Evolutionary conservation across 1,284 basidiomycete species (phyloP).

Genomic region (Rhodotorula mucilaginosa): DNA sequence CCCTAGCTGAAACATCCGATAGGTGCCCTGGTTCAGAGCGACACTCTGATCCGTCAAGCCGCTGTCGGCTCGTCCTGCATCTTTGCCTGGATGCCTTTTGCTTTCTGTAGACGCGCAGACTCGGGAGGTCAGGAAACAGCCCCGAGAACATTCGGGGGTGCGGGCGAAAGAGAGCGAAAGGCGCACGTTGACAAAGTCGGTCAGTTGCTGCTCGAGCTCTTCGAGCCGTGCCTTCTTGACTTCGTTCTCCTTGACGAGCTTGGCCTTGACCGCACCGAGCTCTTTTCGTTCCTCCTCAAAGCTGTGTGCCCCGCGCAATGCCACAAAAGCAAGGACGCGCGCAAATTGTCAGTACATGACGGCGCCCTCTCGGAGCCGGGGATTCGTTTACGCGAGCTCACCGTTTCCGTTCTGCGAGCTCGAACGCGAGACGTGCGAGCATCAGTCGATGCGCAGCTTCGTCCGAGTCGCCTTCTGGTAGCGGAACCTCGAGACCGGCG

Average conservation of each 20-base stretch:
- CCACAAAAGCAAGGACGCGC: neutral
- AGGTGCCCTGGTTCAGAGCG: neutral
- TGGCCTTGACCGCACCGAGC: slow-evolving; percentile 38
- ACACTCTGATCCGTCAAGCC: neutral
- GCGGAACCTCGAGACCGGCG: slow-evolving; percentile 9
- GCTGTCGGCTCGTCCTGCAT: slow-evolving; percentile 34
- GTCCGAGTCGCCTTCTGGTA: slow-evolving; percentile 16
- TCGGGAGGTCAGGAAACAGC: neutral
- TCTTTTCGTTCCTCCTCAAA: slow-evolving; percentile 42
- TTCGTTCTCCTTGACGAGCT: slow-evolving; percentile 44
- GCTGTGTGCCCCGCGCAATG: slow-evolving; percentile 7
- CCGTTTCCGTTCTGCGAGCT: slow-evolving; percentile 41
- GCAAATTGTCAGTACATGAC: neutral
- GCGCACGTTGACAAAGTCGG: slow-evolving; percentile 42
- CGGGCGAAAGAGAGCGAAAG: neutral
- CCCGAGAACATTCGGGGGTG: neutral
- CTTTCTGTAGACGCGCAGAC: slow-evolving; percentile 17
- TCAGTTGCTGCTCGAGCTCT: slow-evolving; percentile 42
- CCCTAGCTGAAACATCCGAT: neutral
- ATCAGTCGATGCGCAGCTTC: slow-evolving; percentile 39
- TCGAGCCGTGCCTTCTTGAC: slow-evolving; percentile 42
- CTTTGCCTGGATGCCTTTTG: slow-evolving; percentile 42
- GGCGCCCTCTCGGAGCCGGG: neutral
- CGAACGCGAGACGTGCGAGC: slow-evolving; percentile 39
- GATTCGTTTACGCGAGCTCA: slow-evolving; percentile 9